phyloP scores from a whole-genome alignment of 306 rosid species.

The Abrus precatorius region DNA sequence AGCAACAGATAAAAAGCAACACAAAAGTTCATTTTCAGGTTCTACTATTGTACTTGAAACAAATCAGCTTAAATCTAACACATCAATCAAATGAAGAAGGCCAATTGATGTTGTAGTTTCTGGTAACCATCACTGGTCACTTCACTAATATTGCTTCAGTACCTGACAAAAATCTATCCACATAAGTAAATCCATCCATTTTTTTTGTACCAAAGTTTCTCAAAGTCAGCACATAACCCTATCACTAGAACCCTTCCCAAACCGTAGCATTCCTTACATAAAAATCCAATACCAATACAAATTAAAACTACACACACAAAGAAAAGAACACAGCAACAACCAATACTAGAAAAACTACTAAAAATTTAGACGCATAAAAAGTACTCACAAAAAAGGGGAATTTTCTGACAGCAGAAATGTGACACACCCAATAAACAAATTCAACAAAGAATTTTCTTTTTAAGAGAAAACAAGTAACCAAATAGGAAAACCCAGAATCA shows the following conservation, averaged over 20 bases:
- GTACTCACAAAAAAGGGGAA: neutral
- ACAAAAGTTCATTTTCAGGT: slow-evolving; percentile 1
- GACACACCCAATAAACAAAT: slow-evolving; percentile 6
- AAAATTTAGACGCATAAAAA: slow-evolving; percentile 2
- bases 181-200: neutral
- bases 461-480: neutral
- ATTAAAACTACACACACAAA: neutral
- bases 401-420: slow-evolving; percentile 29
- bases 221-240: slow-evolving; percentile 26
- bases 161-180: slow-evolving; percentile 28
- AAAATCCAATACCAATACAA: slow-evolving; percentile 28
- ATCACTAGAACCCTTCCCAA: slow-evolving; percentile 25
- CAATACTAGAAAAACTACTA: slow-evolving; percentile 31
- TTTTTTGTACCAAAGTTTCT: slow-evolving; percentile 4
- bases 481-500: slow-evolving; percentile 11
- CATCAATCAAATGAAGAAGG: slow-evolving; percentile 33
- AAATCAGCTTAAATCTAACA: slow-evolving; percentile 36
- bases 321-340: slow-evolving; percentile 3
- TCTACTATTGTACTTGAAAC: slow-evolving; percentile 2
- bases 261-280: neutral
- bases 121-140: slow-evolving; percentile 18
- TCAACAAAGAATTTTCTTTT: neutral
- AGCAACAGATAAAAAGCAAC: slow-evolving; percentile 24
- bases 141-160: slow-evolving; percentile 35
- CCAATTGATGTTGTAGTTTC: slow-evolving; percentile 12